phyloP scores from a whole-genome alignment of 345 rosid species.

The Lepidium didymum region DNA sequence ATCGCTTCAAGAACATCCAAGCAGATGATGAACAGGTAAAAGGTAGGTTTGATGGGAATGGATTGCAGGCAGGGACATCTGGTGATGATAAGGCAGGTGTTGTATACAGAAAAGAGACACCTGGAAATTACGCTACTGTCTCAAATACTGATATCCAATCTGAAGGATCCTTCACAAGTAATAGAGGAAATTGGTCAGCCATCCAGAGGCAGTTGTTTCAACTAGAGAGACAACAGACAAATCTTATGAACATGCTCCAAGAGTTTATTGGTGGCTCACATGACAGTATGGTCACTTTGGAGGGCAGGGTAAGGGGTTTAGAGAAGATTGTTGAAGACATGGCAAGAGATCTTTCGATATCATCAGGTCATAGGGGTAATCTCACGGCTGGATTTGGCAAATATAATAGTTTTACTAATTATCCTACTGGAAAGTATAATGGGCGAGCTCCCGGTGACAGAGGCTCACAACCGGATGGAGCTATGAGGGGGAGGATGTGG shows the following conservation, averaged over 20 bases:
- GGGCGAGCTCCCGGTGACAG: constrained; percentile 74
- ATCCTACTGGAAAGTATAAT: constrained; percentile 51
- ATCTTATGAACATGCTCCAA: constrained; percentile 96
- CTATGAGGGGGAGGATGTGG: constrained; percentile 64
- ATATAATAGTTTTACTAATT: constrained; percentile 67
- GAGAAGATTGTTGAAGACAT: constrained; percentile 95
- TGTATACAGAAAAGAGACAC: constrained; percentile 45
- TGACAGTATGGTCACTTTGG: constrained; percentile 84
- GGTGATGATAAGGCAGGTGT: constrained; percentile 46
- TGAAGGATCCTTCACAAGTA: constrained; percentile 70
- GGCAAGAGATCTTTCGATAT: constrained; percentile 83
- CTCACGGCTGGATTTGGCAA: constrained; percentile 60
- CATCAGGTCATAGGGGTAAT: constrained; percentile 73
- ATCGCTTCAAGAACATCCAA: constrained; percentile 36
- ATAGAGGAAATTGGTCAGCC: constrained; percentile 85
- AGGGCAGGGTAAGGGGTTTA: constrained; percentile 91
- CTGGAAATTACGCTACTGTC: constrained; percentile 44
- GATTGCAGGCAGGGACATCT: constrained; percentile 46
- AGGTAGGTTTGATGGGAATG: constrained; percentile 41
- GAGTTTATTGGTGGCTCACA: constrained; percentile 99
- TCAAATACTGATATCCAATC: constrained; percentile 60
- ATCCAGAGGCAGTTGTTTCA: constrained; percentile 92
- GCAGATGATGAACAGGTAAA: constrained; percentile 38
- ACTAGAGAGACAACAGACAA: constrained; percentile 88
- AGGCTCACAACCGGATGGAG: constrained; percentile 63